phyloP scores from a whole-genome alignment of 305 asterid genomes.

The Fraxinus sp. region DNA sequence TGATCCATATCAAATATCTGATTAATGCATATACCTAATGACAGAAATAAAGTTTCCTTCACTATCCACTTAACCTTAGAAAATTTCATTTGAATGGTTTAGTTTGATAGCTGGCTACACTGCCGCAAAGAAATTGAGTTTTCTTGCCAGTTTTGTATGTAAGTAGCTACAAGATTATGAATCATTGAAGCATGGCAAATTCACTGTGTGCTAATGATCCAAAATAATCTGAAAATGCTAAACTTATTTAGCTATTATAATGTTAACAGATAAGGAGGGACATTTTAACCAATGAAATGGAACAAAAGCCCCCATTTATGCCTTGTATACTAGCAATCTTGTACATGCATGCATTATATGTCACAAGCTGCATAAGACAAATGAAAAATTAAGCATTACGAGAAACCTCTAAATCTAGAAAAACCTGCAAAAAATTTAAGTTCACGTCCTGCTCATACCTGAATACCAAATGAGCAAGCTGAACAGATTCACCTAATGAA shows the following conservation, averaged over 20 bases:
- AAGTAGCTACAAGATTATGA: not conserved
- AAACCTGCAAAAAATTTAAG: not conserved
- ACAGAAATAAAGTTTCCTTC: not conserved
- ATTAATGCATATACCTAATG: not conserved
- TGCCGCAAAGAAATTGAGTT: not conserved
- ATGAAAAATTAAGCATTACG: not conserved
- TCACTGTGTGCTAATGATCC: not conserved
- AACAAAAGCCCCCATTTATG: not conserved
- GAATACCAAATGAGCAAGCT: conserved; percentile 78
- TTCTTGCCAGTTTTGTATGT: not conserved
- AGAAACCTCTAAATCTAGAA: not conserved
- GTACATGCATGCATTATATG: not conserved
- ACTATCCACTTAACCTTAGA: not conserved
- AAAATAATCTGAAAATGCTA: not conserved
- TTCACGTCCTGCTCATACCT: conserved; percentile 42
- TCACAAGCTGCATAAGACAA: not conserved
- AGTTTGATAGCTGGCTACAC: not conserved
- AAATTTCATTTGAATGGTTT: not conserved
- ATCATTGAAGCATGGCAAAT: not conserved
- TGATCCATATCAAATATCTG: not conserved
- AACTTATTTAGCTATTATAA: not conserved
- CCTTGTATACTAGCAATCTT: not conserved
- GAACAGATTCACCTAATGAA: conserved; percentile 67
- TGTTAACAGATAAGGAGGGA: not conserved
- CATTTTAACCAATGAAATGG: not conserved